Base-by-base conservation (phyloP, 257 asterid species). In the Lycium ferocissimum region DNA sequence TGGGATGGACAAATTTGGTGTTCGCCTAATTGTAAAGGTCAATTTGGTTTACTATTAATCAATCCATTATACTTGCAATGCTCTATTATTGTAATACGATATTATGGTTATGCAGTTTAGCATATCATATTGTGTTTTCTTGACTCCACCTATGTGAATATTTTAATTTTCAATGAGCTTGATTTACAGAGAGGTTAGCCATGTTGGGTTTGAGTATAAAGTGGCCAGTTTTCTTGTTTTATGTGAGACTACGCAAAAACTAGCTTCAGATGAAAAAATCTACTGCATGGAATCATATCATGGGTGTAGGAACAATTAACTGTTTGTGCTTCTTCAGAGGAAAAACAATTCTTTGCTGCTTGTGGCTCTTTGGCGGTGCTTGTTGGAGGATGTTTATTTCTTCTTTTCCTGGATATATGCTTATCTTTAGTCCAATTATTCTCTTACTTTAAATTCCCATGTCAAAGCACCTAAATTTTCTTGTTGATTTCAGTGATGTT, bases 401-500 rank as follows among this genome's bases (percentile, higher is more conserved):
- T 58, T 58, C 10, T 18, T 56, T 58, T 58, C 65, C 65, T 58
- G 65, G 65, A 40, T 40, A 58, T 58, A 58, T 58, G 65, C 61
- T 13, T 14, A 15, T 20, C 65, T 58, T 58, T 17, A 17, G 6
- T 17, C 65, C 26, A 58, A 18, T 58, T 15, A 58, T 58, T 7
- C n/a, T 58, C 33, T 58, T 58, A 17, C 10, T 18, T 58, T 58
- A 58, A 18, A 58, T 18, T 58, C 65, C 26, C 65, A 58, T 18
- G 26, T 58, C 65, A 58, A 58, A 18, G 65, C 22, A 18, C 63
- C 63, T 76, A 76, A 26, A 26, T 76, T 18, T 13, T 53, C 65
- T 78, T 26, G 47, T 53, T 53, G 82, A 53, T 22, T 76, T 53
- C n/a, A 26, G 49, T 78, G 62, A 53, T 78, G 47, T 78, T 78